Evolutionary conservation across 345 rosid genomes (phyloP), one percentile per base, ranked within the genome.

Genomic region (Streptanthus diversifolius): DNA sequence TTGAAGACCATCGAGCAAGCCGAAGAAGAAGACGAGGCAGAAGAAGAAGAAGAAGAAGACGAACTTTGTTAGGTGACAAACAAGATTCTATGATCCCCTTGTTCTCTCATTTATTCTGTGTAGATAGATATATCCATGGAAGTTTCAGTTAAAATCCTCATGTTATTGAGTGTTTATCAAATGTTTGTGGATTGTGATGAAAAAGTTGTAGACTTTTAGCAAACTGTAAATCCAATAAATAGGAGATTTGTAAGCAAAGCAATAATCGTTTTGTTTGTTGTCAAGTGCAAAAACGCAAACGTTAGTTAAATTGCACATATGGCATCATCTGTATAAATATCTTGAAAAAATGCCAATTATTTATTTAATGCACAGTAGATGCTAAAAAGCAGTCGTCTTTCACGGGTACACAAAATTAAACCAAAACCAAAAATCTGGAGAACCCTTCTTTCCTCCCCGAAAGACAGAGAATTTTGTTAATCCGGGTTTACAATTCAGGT

Each of bases 1-100:
- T 61, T 71, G 66, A 87, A 81, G 74, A 72, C 70, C 40, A 57
- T 48, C 4, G 91, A 84, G 63, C 82, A 73, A 53, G 71, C 5
- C 8, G 83, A 62, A 33, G 63, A 83, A 15, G 71, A 72, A 2
- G 55, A 56, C 7, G 63, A 69, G 3, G 66, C 25, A 37, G 70
- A 63, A 15, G 19, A 30, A 30, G 33, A 30, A 5, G 19, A 18
- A 2, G 66, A 43, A 22, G 75, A 71, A 39, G 39, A 63, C 18
- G 64, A 58, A 35, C 17, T 66, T 47, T 57, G 77, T 58, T 51
- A 64, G 67, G 72, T 77, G 76, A 76, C 69, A 49, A 37, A 39
- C 48, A 45, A 0, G 44, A 18, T 15, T 12, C 41, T 59, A 21
- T 55, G 21, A 29, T 36, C 53, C 1, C 18, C 18, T 8, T 48